phyloP scores from a whole-genome alignment of 2,329 filamentous ascomycete species.

The Mycocentrospora acerina region DNA sequence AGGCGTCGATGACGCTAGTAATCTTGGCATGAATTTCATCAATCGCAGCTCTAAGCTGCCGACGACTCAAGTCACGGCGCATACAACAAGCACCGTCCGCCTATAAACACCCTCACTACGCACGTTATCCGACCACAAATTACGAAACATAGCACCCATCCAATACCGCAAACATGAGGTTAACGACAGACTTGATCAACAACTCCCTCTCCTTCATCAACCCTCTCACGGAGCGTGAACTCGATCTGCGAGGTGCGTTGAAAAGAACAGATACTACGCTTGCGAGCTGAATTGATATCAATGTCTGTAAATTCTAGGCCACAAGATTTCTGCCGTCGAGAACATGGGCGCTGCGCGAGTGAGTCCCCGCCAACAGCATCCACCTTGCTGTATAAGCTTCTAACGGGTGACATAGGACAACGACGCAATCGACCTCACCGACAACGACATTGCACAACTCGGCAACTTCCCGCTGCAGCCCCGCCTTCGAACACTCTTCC shows the following conservation, averaged over 20 bases:
- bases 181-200: constrained; percentile 93
- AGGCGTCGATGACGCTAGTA: too few species aligned
- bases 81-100: background rate
- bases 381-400: background rate
- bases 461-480: constrained; percentile 92
- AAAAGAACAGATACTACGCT: constrained; percentile 98
- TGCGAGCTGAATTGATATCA: constrained; percentile 84
- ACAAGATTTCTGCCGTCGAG: constrained; percentile 96
- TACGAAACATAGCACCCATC: background rate
- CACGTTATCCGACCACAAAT: background rate
- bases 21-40: too few species aligned
- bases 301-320: constrained; percentile 70
- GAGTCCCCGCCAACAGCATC: constrained; percentile 43
- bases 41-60: too few species aligned
- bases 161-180: constrained; percentile 67
- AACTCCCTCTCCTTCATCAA: constrained; percentile 97
- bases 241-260: constrained; percentile 98
- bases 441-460: constrained; percentile 90
- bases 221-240: constrained; percentile 96
- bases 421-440: constrained; percentile 96
- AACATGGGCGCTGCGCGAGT: constrained; percentile 94
- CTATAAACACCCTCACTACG: background rate
- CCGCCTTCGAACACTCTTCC: constrained; percentile 81
- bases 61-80: background rate
- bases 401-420: constrained; percentile 63